Percentiles rank a stretch among this genome's conserved stretches.
Evolutionary conservation across 305 asterid species (phyloP).

Genomic region (Coffea humblotiana): DNA sequence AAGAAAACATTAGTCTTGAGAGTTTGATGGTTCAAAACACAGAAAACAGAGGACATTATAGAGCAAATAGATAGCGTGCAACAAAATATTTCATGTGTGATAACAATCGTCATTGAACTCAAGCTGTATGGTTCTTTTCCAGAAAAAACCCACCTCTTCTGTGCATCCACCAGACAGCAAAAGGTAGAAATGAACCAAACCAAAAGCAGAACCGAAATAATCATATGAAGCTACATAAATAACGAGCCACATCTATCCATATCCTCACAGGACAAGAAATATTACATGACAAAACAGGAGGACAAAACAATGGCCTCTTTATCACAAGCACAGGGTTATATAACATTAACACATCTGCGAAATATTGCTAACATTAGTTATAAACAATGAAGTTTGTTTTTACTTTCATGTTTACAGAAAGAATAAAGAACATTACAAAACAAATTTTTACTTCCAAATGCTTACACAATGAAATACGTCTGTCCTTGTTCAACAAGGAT

Average conservation of each 20-base stretch:
- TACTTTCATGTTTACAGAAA: not conserved
- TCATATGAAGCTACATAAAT: not conserved
- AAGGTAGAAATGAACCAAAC: not conserved
- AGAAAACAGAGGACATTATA: not conserved
- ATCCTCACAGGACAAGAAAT: not conserved
- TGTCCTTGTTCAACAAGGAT: not conserved
- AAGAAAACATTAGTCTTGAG: slow-evolving; percentile 20
- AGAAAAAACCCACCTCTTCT: not conserved
- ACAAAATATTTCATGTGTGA: not conserved
- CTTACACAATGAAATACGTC: not conserved
- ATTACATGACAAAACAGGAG: not conserved
- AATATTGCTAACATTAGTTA: not conserved
- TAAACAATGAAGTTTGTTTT: not conserved
- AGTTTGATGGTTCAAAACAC: not conserved
- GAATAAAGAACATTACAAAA: not conserved
- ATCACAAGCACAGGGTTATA: not conserved
- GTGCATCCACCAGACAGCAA: not conserved
- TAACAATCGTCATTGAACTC: not conserved
- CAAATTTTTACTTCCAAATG: not conserved
- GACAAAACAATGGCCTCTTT: not conserved
- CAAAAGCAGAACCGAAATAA: not conserved
- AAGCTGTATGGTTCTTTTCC: not conserved
- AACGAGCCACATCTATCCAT: not conserved
- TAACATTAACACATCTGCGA: not conserved
- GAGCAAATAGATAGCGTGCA: not conserved